Evolutionary conservation across 192 early-diverging fungal species (phyloP), one percentile per base, ranked within the genome.

Genomic region (Coemansia sp.): DNA sequence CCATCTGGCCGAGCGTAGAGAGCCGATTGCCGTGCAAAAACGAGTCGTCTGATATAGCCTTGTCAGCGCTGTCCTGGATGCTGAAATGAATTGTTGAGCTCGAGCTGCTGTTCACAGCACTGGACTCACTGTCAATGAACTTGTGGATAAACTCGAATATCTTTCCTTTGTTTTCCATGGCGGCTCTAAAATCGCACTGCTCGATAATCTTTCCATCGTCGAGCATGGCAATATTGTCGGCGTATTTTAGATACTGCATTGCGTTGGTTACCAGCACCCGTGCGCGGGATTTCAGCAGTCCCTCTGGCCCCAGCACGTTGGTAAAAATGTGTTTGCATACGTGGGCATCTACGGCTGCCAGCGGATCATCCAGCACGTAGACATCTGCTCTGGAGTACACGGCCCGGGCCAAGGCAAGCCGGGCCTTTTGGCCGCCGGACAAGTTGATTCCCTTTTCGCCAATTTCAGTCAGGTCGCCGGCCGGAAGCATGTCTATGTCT

Each of bases 281-380:
- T 2, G 82, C 79, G 5, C 79, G 54, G 6, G 47, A 42, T 12
- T 57, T 44, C 10, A 84, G 53, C 25, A 81, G 14, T 5, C 80
- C 81, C 42, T 62, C 52, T 31, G 66, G 62, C 11, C 66, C 73
- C 20, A 82, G 59, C 22, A 77, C 78, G 26, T 82, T 70, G 0
- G 75, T 64, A 30, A 83, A 85, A 0, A 85, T 62, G 14, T 76
- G 71, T 40, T 82, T 81, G 32, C 79, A 77, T 1, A 85, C 83
- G 49, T 82, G 80, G 3, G 81, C 70, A 59, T 83, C 83, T 3
- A 85, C 80, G 12, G 88, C 85, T 20, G 85, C 73, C 15, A 88
- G 63, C 4, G 85, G 83, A 32, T 90, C 87, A 49, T 89, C 88
- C n/a, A 90, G 58, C 2, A 87, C 58, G 38, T 81, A 79, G 1